Conservation (phyloP, 208 protist genomes). For the Wallacemonas rigidus region DNA sequence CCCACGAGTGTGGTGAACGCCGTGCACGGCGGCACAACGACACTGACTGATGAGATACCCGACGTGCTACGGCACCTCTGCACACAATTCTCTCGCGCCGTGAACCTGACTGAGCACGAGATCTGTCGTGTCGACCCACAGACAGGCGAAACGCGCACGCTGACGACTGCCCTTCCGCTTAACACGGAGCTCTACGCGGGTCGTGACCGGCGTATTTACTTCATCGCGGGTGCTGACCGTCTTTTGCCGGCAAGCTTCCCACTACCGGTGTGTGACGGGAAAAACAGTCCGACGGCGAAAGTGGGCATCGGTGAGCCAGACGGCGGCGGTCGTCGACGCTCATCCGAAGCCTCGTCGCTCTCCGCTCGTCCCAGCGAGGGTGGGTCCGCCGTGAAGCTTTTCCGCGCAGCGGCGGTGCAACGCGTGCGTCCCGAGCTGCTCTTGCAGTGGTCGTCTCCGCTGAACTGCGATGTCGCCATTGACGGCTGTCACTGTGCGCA, state of each 20-base stretch:
- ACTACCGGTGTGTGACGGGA: not conserved
- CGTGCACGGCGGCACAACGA: not conserved
- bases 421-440: constrained; percentile 54
- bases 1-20: no score
- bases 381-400: not conserved
- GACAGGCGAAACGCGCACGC: constrained; percentile 10
- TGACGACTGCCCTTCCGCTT: constrained; percentile 20
- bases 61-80: constrained; percentile 10
- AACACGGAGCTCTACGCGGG: constrained; percentile 46
- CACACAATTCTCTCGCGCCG: not conserved
- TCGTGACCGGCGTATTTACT: constrained; percentile 69
- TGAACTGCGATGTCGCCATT: constrained; percentile 49
- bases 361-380: not conserved
- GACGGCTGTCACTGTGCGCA: constrained; percentile 22
- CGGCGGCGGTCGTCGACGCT: not conserved
- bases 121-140: not conserved
- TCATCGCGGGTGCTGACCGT: constrained; percentile 38
- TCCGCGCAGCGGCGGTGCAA: not conserved
- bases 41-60: constrained; percentile 11
- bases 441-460: constrained; percentile 26
- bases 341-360: not conserved
- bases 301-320: not conserved
- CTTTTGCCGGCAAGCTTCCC: constrained; percentile 56
- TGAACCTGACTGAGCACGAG: constrained; percentile 3
- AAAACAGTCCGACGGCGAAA: no score